phyloP scores from a whole-genome alignment of 140 eudicot genomes.

The Senecio squalidus region DNA sequence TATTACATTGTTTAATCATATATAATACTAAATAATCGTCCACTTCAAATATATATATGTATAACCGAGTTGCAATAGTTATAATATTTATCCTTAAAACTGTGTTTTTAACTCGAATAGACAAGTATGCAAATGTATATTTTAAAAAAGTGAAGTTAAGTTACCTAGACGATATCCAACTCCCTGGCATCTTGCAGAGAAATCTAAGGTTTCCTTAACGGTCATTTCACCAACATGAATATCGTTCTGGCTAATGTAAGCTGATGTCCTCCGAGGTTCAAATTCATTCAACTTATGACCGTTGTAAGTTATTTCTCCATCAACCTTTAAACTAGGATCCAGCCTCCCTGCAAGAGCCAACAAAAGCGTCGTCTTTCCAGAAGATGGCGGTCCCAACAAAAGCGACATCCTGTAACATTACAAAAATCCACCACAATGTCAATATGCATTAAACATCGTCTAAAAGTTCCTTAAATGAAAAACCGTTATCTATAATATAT shows the following conservation, averaged over 20 bases:
- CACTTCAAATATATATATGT: too few species aligned
- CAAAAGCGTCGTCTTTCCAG: constrained; percentile 70
- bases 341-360: constrained; percentile 68
- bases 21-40: background rate
- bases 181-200: constrained; percentile 62
- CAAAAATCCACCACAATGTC: background rate
- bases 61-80: too few species aligned
- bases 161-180: constrained; percentile 49
- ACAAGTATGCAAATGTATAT: background rate
- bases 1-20: background rate
- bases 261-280: constrained; percentile 49
- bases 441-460: too few species aligned
- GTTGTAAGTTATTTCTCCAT: constrained; percentile 50
- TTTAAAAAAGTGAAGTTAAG: background rate
- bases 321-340: constrained; percentile 36
- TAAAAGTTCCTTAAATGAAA: background rate
- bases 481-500: background rate
- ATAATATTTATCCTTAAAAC: too few species aligned
- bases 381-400: constrained; percentile 66
- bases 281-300: constrained; percentile 41
- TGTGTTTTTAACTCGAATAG: too few species aligned
- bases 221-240: constrained; percentile 52
- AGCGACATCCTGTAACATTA: constrained; percentile 56
- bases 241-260: constrained; percentile 53
- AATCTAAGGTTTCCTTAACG: constrained; percentile 53